These are phyloP conservation scores for Aspergillus sp. DNA, from an alignment of 2,329 filamentous ascomycete species.

Conservation along the genomic window DNA sequence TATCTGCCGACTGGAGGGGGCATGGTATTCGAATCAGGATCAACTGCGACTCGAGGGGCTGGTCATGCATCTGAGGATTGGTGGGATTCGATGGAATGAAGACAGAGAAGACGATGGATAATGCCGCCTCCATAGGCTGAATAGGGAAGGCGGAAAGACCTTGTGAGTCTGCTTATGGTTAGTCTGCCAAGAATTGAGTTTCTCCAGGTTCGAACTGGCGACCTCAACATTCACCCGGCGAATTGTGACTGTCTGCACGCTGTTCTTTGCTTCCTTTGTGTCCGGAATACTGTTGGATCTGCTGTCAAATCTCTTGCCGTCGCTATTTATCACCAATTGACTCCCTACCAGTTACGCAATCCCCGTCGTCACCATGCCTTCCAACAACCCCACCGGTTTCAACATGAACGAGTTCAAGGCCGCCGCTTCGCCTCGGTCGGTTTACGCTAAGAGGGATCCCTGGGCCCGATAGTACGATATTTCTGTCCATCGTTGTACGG, in stretches of 20 bases:
- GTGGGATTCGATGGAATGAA: slow-evolving; percentile 11
- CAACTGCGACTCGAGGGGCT: slow-evolving; percentile 13
- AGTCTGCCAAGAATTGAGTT: slow-evolving; percentile 32
- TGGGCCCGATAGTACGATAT: slow-evolving; percentile 60
- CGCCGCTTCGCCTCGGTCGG: slow-evolving; percentile 61
- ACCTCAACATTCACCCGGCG: slow-evolving; percentile 15
- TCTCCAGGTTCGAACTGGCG: slow-evolving; percentile 20
- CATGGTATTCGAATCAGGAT: slow-evolving; percentile 42
- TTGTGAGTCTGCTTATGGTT: slow-evolving; percentile 28
- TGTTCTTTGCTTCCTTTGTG: slow-evolving; percentile 13
- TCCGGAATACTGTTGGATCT: slow-evolving; percentile 14
- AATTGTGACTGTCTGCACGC: not conserved
- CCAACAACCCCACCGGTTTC: slow-evolving; percentile 82
- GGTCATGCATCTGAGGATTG: slow-evolving; percentile 20
- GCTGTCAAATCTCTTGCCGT: slow-evolving; percentile 14
- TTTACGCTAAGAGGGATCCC: slow-evolving; percentile 55
- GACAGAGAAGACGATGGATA: slow-evolving; percentile 10
- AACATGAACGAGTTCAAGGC: slow-evolving; percentile 77
- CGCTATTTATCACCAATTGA: not conserved
- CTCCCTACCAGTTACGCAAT: slow-evolving; percentile 11
- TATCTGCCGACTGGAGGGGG: slow-evolving; percentile 60
- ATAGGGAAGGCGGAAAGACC: slow-evolving; percentile 28
- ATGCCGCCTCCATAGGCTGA: slow-evolving; percentile 8
- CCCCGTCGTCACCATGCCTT: slow-evolving; percentile 48
- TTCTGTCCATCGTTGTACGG: not conserved